Percentiles rank a stretch among this genome's conserved stretches.
Evolutionary conservation across 495 filamentous ascomycete species (phyloP).

Genomic region (Neurospora sp.): DNA sequence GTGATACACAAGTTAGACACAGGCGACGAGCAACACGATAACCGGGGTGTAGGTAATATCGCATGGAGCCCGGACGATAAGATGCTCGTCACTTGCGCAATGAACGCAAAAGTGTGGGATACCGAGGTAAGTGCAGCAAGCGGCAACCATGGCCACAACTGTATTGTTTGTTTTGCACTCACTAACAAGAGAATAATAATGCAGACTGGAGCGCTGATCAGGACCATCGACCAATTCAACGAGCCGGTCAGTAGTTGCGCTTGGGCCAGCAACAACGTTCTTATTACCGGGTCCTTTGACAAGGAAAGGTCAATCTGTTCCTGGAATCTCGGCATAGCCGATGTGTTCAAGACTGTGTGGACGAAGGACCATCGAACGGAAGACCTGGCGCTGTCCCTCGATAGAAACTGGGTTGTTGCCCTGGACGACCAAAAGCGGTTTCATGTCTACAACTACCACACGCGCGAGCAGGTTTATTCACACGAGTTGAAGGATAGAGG

Average conservation of each 20-base stretch:
- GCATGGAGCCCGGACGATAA: conserved; percentile 89
- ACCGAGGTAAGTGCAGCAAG: conserved; percentile 45
- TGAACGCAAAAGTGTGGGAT: conserved; percentile 77
- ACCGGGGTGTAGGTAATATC: conserved; percentile 56
- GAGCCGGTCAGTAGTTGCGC: conserved; percentile 78
- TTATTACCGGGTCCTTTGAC: conserved; percentile 76
- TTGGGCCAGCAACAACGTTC: conserved; percentile 72
- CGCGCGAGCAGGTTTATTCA: conserved; percentile 63
- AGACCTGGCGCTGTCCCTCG: conserved; percentile 70
- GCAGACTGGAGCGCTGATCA: conserved; percentile 61
- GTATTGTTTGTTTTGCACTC: not conserved
- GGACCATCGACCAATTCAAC: conserved; percentile 54
- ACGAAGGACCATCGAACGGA: conserved; percentile 64
- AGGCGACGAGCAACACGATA: conserved; percentile 53
- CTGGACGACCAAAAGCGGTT: conserved; percentile 61
- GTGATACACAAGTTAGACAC: conserved; percentile 54
- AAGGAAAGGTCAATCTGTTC: conserved; percentile 52
- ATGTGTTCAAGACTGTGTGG: conserved; percentile 46
- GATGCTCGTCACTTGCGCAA: conserved; percentile 71
- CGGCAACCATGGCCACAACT: not conserved
- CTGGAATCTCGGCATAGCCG: conserved; percentile 50
- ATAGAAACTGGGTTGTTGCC: conserved; percentile 68
- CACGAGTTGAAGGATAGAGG: conserved; percentile 54
- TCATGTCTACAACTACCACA: conserved; percentile 72
- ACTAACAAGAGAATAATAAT: not conserved